A percentile compares a stretch with the other conserved stretches of the same genome.
Conservation (phyloP, 1,139 yeast species). For the Meyerozyma guilliermondii region DNA sequence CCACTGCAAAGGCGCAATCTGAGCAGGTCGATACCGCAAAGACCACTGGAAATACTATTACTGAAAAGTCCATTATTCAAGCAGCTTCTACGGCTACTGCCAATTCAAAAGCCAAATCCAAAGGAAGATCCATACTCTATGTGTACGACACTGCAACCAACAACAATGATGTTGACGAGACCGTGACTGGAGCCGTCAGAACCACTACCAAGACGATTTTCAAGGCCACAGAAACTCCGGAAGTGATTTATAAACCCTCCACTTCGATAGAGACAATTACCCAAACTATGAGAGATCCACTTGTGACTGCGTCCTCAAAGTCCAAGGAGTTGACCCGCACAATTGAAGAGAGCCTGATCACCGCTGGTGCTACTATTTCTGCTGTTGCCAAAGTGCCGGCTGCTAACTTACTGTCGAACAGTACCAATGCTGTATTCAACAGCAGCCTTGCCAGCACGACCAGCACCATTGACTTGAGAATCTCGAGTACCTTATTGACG, state of each 20-base stretch:
- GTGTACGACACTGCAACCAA: slow-evolving; percentile 7
- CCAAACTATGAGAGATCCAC: slow-evolving; percentile 23
- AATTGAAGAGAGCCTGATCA: slow-evolving; percentile 4
- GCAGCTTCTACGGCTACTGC: background rate
- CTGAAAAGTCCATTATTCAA: too few relatives aligned
- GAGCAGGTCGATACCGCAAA: too few relatives aligned
- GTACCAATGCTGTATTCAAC: background rate
- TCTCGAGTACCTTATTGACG: slow-evolving; percentile 3
- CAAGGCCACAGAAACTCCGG: slow-evolving; percentile 20
- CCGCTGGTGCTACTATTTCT: slow-evolving; percentile 6
- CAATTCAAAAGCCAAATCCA: background rate
- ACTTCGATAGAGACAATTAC: slow-evolving; percentile 16
- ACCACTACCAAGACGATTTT: slow-evolving; percentile 25
- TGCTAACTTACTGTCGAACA: background rate
- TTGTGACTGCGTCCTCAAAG: slow-evolving; percentile 19
- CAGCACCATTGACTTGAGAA: slow-evolving; percentile 10
- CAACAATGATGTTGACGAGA: slow-evolving; percentile 2
- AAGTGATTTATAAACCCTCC: slow-evolving; percentile 14
- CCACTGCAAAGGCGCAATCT: too few relatives aligned
- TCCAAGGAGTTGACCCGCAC: slow-evolving; percentile 10
- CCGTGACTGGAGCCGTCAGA: slow-evolving; percentile 1
- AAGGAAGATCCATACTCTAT: slow-evolving; percentile 8
- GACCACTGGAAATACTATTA: too few relatives aligned
- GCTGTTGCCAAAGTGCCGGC: background rate
- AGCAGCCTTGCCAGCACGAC: slow-evolving; percentile 1